Conservation (phyloP, 495 filamentous ascomycete species). For the Talaromyces stipitatus region DNA sequence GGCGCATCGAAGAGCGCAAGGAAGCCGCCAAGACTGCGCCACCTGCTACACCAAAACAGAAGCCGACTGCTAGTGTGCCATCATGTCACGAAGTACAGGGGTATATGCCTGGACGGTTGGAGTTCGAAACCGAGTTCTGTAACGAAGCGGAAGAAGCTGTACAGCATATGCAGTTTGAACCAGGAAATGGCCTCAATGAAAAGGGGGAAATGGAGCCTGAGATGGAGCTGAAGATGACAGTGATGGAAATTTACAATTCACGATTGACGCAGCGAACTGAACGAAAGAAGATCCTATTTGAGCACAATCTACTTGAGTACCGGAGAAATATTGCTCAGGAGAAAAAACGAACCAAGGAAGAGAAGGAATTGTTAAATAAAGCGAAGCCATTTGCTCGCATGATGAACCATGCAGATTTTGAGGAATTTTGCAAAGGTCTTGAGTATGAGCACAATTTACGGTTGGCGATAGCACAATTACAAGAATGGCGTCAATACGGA, state of each 20-base stretch:
- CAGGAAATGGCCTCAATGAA: constrained; percentile 83
- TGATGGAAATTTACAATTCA: constrained; percentile 98
- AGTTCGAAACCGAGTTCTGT: constrained; percentile 96
- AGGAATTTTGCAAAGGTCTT: constrained; percentile 71
- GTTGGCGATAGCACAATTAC: constrained; percentile 80
- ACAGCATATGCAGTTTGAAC: constrained; percentile 96
- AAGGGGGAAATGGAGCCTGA: constrained; percentile 86
- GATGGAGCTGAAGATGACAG: constrained; percentile 93
- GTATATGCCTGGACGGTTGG: constrained; percentile 95
- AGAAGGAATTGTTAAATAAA: constrained; percentile 81
- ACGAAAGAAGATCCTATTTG: constrained; percentile 92
- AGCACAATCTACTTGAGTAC: constrained; percentile 89
- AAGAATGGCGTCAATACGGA: constrained; percentile 84
- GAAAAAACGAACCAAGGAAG: constrained; percentile 95
- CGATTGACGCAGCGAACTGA: constrained; percentile 87
- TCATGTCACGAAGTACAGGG: constrained; percentile 96
- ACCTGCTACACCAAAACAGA: constrained; percentile 82
- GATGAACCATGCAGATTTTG: constrained; percentile 91
- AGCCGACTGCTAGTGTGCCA: constrained; percentile 88
- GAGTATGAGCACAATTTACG: constrained; percentile 87
- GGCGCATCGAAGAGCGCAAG: constrained; percentile 85
- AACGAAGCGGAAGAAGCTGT: constrained; percentile 98
- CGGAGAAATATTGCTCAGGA: constrained; percentile 77
- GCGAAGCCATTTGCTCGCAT: constrained; percentile 93
- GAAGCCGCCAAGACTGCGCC: constrained; percentile 79